Base-by-base conservation (phyloP, 2,329 filamentous ascomycete genomes). In the Zasmidium cellare region DNA sequence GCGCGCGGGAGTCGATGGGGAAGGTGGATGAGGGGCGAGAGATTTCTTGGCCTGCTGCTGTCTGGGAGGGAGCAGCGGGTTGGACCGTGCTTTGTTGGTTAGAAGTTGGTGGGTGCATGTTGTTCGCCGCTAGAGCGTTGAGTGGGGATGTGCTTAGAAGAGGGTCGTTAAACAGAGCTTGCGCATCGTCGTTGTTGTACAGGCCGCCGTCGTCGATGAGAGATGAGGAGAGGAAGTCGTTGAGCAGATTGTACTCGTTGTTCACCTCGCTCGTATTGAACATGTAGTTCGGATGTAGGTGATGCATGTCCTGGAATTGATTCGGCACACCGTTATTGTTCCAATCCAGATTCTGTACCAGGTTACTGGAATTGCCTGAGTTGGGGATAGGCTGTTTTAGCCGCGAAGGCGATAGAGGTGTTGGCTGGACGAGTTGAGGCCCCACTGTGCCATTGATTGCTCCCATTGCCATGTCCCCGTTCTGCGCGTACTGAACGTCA, bases 221-320 rank as follows among this genome's bases (percentile, higher is more conserved):
- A 72, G 91, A 96, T 66, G 87, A 96, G 75, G 92, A 94, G 60
- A 99, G 83, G 72, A 97, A 97, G 75, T 99, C 93, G 79, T 96
- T 96, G 71, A 99, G 85, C 52, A 97, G 80, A 72, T 97, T 96
- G 75, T 96, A 97, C 79, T 99, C 94, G 77, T 94, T 94, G 60
- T 90, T 92, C 67, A 97, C 90, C 76, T 99, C 94, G 62, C 92
- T 90, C n/a, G 87, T 86, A 72, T 88, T 89, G 77, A 97, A 96
- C 88, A 96, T 92, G 79, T 94, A 97, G 71, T 90, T 94, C 58
- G 91, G 89, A 77, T 97, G 91, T 71, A 92, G 91, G 72, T 87
- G 91, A 77, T 94, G 91, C 87, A 97, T 94, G 76, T 97, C 92
- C 80, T 96, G 89, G 75, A 91, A 94, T 71, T 90, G 89, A 73